Conservation (phyloP, 139 green algal genomes). For the Coccomyxa sp. region DNA sequence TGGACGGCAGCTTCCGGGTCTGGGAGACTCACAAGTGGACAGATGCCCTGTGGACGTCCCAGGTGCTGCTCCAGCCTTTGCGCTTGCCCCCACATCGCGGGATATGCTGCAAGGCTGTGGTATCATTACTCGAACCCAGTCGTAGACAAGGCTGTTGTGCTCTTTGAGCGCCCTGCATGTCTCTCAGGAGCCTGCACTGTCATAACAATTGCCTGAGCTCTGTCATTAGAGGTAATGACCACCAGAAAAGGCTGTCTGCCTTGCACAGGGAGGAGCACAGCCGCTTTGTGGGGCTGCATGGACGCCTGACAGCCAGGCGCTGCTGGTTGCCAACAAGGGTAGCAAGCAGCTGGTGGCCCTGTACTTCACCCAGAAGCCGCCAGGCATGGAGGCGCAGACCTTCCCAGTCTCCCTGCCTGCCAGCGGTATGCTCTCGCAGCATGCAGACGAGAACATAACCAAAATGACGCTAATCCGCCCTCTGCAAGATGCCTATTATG, state of each 20-base stretch:
- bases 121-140: not conserved
- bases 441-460: not conserved
- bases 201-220: not conserved
- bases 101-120: not conserved
- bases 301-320: not conserved
- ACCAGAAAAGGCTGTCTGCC: not conserved
- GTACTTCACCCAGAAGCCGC: not conserved
- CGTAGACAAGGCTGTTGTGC: not conserved
- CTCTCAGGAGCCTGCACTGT: not conserved
- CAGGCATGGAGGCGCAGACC: conserved; percentile 1
- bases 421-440: not conserved
- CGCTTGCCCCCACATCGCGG: not conserved
- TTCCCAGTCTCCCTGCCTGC: conserved; percentile 1
- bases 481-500: not conserved
- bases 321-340: not conserved
- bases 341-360: not conserved
- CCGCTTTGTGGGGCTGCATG: not conserved
- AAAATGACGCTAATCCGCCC: not conserved
- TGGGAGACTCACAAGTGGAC: conserved; percentile 32
- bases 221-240: not conserved
- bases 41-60: conserved; percentile 10
- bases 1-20: conserved; percentile 18
- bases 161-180: not conserved
- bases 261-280: not conserved
- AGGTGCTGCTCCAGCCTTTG: not conserved